Conservation (phyloP, 371 early-diverging fungal genomes). For the Paraphysoderma sedebokerense region DNA sequence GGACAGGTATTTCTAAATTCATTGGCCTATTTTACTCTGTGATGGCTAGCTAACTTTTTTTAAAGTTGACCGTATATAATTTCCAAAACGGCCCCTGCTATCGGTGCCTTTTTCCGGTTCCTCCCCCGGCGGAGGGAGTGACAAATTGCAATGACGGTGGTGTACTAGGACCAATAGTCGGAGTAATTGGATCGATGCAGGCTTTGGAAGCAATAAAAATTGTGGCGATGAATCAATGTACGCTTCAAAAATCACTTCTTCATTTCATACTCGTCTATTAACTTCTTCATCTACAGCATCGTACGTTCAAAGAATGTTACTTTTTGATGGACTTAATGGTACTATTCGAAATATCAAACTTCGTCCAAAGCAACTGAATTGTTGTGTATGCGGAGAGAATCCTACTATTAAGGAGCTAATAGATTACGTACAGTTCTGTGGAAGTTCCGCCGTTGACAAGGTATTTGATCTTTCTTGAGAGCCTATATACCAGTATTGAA, state of each 20-base stretch:
- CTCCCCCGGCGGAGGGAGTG: slow-evolving; percentile 73
- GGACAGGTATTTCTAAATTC: slow-evolving; percentile 46
- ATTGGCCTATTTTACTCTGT: not conserved
- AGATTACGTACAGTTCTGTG: slow-evolving; percentile 86
- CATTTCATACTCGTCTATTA: not conserved
- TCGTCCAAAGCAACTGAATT: slow-evolving; percentile 42
- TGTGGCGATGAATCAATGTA: slow-evolving; percentile 12
- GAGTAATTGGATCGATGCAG: slow-evolving; percentile 88
- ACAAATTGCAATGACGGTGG: slow-evolving; percentile 92
- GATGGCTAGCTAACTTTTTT: not conserved
- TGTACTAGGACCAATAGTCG: slow-evolving; percentile 95
- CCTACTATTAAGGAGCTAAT: slow-evolving; percentile 57
- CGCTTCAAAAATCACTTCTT: not conserved
- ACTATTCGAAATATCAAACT: slow-evolving; percentile 65
- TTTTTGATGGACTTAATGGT: slow-evolving; percentile 7
- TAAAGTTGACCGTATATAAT: slow-evolving; percentile 65
- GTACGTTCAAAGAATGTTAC: not conserved
- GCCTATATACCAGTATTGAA: not conserved
- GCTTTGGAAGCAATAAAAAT: slow-evolving; percentile 92
- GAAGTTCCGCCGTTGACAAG: slow-evolving; percentile 55
- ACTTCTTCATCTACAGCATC: not conserved
- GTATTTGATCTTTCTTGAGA: slow-evolving; percentile 10
- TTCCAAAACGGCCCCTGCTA: slow-evolving; percentile 87
- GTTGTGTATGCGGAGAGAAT: slow-evolving; percentile 69
- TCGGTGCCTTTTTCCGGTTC: slow-evolving; percentile 89